These are phyloP conservation scores for Leucocoprinus birnbaumii DNA, from an alignment of 768 basidiomycete species.

Conservation along the genomic window DNA sequence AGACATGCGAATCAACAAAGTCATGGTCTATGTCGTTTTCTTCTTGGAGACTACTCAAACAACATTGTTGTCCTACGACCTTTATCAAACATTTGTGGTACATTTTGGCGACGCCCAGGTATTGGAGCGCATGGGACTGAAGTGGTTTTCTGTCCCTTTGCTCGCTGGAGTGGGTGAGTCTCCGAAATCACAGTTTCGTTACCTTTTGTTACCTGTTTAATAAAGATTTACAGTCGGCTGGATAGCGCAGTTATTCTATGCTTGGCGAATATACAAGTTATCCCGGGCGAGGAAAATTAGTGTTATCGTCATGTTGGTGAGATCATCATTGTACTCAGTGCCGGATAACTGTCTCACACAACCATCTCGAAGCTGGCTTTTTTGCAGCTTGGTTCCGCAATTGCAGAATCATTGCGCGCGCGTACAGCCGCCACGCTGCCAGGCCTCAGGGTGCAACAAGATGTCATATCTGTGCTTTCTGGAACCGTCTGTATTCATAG, in stretches of 20 bases:
- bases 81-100: neutral
- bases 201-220: neutral
- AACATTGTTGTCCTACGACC: neutral
- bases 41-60: slow-evolving; percentile 1
- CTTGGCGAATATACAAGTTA: slow-evolving; percentile 1
- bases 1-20: neutral
- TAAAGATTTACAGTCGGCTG: neutral
- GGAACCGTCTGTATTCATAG: neutral
- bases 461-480: neutral
- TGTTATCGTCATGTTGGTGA: neutral
- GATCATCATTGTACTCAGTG: neutral
- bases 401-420: neutral
- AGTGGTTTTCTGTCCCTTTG: slow-evolving; percentile 1
- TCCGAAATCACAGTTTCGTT: neutral
- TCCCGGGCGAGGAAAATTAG: neutral
- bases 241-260: slow-evolving; percentile 8
- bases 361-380: neutral
- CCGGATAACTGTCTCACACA: too few relatives aligned
- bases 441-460: neutral
- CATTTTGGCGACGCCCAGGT: slow-evolving; percentile 1
- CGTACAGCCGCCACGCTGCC: neutral
- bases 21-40: neutral
- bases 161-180: slow-evolving; percentile 1
- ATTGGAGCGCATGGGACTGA: neutral
- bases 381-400: neutral